Evolutionary conservation across 495 filamentous ascomycete genomes (phyloP), one percentile per base, ranked within the genome.

Genomic region (Achaetomiella virescens): DNA sequence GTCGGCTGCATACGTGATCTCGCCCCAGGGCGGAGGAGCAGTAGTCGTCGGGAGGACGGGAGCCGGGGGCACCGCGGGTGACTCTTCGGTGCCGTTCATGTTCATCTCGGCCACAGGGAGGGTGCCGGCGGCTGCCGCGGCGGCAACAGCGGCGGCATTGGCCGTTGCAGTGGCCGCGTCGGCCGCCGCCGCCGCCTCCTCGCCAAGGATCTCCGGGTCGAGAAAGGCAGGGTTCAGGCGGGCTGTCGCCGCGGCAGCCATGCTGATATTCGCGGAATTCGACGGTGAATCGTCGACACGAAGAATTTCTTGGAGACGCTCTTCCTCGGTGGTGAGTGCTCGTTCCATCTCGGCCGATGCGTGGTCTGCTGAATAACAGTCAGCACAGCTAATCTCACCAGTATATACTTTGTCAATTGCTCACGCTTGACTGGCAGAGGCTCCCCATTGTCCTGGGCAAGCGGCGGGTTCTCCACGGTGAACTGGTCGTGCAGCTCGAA

Each of bases 401-500:
- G 37, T 22, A 22, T 27, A 7, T 11, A n/a, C 1, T 7, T 20
- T 14, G 14, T 3, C 0, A 20, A 49, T 14, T 11, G 58, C 61
- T 45, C 58, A 73, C 74, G 57, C 60, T 73, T 72, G 27, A 61
- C 66, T 4, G 75, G 69, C 25, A 61, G 58, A 8, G 64, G 55
- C 6, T 54, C 43, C 9, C 64, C 63, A 52, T 58, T 69, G 11
- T 75, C 73, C 36, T 74, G 65, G 58, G 55, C 68, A 6, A 70
- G 44, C 0, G 75, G 70, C 3, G 73, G 72, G 42, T 78, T 74
- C 9, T 79, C 76, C 17, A 75, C 48, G 3, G 73, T 75, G 52
- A 73, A 77, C 35, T 78, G 77, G 35, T 80, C 78, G 20, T 78
- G 75, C 12, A 79, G 43, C 57, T 79, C 74, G 36, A 77, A 74